Conservation (phyloP, 1,284 basidiomycete species). For the Puccinia novopanici region DNA sequence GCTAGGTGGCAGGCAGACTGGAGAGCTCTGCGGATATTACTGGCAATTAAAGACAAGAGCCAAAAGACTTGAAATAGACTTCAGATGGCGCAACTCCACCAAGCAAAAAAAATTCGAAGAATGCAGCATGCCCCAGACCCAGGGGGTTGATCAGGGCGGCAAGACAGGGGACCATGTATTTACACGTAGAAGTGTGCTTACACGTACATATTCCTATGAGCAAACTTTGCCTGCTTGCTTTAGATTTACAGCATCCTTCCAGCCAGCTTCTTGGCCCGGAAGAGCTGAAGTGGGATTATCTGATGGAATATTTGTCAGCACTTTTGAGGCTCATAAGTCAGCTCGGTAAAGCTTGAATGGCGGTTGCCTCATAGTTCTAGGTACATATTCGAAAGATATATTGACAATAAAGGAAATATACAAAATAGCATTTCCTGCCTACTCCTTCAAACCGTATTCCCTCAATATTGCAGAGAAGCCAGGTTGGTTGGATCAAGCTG, state of each 20-base stretch:
- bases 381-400: too few relatives aligned
- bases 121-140: neutral
- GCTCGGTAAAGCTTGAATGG: neutral
- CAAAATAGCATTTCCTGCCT: too few relatives aligned
- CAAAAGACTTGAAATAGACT: neutral
- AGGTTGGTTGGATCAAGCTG: neutral
- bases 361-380: neutral
- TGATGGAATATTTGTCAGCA: neutral
- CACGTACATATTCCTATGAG: constrained; percentile 19
- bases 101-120: neutral
- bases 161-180: constrained; percentile 17
- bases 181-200: neutral
- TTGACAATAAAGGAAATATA: too few relatives aligned
- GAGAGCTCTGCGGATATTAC: neutral
- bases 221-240: constrained; percentile 9
- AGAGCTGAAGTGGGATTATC: too few relatives aligned
- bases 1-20: neutral
- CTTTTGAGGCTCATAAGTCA: neutral
- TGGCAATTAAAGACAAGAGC: neutral
- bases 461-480: neutral
- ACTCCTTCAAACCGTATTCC: too few relatives aligned
- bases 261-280: constrained; percentile 1
- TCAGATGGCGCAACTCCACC: neutral
- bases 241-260: constrained; percentile 19
- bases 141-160: constrained; percentile 19